Conservation (phyloP, 2,329 filamentous ascomycete genomes). For the Huntiella abstrusa region DNA sequence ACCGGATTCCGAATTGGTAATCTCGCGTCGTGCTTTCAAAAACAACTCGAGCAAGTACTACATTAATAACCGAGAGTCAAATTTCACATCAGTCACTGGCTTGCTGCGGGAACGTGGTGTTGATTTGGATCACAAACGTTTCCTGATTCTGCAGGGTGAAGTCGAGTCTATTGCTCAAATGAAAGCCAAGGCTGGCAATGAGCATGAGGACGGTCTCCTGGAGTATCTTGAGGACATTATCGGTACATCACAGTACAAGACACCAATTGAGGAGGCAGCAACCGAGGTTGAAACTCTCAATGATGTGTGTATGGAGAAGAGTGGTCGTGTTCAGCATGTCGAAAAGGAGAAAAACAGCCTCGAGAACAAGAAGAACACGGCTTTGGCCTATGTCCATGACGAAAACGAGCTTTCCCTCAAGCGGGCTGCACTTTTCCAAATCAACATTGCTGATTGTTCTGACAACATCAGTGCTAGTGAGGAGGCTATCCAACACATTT, state of each 20-base stretch:
- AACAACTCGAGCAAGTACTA: conserved; percentile 99
- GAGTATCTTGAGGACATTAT: conserved; percentile 98
- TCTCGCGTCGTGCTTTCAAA: conserved; percentile 86
- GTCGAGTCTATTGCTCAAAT: conserved; percentile 98
- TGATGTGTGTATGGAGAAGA: conserved; percentile 90
- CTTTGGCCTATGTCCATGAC: conserved; percentile 69
- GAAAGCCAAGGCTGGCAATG: conserved; percentile 88
- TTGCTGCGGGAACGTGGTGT: conserved; percentile 75
- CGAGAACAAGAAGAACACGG: conserved; percentile 93
- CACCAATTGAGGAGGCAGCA: conserved; percentile 86
- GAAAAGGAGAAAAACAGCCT: conserved; percentile 89
- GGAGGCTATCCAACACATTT: conserved; percentile 80
- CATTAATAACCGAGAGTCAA: conserved; percentile 76
- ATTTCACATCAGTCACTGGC: conserved; percentile 79
- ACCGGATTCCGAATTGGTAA: conserved; percentile 65
- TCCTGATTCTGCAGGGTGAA: conserved; percentile 90
- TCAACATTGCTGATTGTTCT: conserved; percentile 72
- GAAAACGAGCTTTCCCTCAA: conserved; percentile 84
- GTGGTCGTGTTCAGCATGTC: conserved; percentile 83
- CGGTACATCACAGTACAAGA: conserved; percentile 95
- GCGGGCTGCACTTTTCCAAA: conserved; percentile 79
- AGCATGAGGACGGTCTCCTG: conserved; percentile 87
- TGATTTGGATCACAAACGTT: conserved; percentile 94
- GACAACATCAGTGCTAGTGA: conserved; percentile 79
- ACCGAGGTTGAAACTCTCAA: conserved; percentile 81